These are phyloP conservation scores for Thamnidium elegans DNA, from an alignment of 192 early-diverging fungal genomes.

Conservation along the genomic window DNA sequence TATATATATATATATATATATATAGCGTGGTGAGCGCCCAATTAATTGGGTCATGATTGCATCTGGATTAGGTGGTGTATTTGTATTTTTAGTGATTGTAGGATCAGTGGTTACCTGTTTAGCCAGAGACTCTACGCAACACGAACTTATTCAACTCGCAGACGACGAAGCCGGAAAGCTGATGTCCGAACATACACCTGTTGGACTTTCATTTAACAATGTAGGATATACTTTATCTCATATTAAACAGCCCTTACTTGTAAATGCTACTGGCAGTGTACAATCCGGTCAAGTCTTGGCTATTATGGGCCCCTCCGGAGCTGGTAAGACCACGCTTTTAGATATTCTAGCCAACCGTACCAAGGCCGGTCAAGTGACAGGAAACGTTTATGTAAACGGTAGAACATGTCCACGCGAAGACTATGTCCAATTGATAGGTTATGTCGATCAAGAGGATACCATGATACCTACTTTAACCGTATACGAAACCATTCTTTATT, in stretches of 20 bases:
- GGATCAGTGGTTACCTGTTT: conserved; percentile 22
- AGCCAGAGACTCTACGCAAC: conserved; percentile 21
- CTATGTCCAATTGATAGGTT: conserved; percentile 71
- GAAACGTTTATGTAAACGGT: conserved; percentile 81
- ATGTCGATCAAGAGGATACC: conserved; percentile 64
- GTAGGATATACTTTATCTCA: conserved; percentile 52
- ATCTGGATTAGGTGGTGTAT: conserved; percentile 37
- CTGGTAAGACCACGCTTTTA: conserved; percentile 89
- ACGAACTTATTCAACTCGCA: conserved; percentile 39
- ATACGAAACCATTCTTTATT: conserved; percentile 80
- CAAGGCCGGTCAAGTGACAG: conserved; percentile 64
- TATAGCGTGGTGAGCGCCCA: conserved; percentile 32
- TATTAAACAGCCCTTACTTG: conserved; percentile 50
- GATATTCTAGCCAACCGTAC: conserved; percentile 84
- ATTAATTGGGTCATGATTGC: conserved; percentile 44
- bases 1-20: too few relatives aligned
- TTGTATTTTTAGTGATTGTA: conserved; percentile 32
- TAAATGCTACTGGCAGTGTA: conserved; percentile 72
- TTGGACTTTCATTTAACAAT: conserved; percentile 60
- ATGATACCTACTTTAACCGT: conserved; percentile 63
- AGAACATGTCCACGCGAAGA: conserved; percentile 57
- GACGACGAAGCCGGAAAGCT: conserved; percentile 65
- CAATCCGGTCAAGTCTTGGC: conserved; percentile 87
- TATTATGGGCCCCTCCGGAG: conserved; percentile 89
- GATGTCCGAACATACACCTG: conserved; percentile 73